These are phyloP conservation scores for Austropuccinia psidii DNA, from an alignment of 1,284 basidiomycete genomes.

Conservation along the genomic window DNA sequence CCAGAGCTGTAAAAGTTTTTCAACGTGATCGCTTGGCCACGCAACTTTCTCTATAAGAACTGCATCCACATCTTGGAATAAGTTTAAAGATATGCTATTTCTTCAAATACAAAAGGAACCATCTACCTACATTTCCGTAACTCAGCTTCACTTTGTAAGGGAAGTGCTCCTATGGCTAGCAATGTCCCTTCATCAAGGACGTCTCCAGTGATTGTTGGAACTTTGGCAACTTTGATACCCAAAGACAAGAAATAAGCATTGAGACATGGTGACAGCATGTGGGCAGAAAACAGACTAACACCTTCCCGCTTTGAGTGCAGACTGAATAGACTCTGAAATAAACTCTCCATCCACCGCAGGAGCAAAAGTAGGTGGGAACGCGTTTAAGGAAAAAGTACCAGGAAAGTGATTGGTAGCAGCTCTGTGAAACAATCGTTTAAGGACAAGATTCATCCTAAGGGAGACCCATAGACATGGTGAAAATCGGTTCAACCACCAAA, in stretches of 20 bases:
- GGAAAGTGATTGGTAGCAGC: background rate
- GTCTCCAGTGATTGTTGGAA: background rate
- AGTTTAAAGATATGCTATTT: background rate
- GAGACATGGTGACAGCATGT: no score
- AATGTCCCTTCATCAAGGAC: background rate
- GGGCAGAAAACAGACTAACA: background rate
- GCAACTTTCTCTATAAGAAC: conserved; percentile 13
- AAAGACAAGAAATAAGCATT: background rate
- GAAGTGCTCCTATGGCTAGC: background rate
- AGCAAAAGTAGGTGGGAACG: background rate
- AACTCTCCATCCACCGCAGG: background rate
- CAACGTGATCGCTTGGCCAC: background rate
- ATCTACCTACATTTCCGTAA: background rate
- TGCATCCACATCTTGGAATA: no score
- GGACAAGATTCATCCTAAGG: no score
- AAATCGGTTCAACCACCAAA: background rate
- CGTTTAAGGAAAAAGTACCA: background rate
- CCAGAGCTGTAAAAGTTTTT: background rate
- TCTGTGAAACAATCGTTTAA: background rate
- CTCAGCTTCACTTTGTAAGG: background rate
- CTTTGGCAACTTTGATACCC: background rate
- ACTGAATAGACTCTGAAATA: background rate
- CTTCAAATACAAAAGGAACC: background rate
- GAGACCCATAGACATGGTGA: background rate
- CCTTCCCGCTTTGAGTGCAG: background rate